Conservation (phyloP, 2,329 filamentous ascomycete genomes). For the Leptographium radiaticola region DNA sequence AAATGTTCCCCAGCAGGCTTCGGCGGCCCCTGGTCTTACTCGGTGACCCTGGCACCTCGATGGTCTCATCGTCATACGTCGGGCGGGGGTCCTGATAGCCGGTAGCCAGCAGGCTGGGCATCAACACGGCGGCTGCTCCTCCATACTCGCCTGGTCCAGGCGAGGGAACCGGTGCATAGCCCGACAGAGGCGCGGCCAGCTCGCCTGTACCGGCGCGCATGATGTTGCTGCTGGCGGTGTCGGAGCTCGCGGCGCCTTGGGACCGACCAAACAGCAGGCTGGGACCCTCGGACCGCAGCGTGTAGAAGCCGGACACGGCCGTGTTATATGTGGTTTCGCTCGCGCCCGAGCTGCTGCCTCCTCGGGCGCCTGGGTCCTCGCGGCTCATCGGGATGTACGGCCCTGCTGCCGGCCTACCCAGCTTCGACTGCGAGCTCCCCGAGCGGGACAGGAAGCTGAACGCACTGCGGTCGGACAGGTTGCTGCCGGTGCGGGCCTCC, state of each 20-base stretch:
- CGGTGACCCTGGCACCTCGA: constrained; percentile 33
- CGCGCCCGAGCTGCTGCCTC: constrained; percentile 16
- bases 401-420: constrained; percentile 10
- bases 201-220: neutral
- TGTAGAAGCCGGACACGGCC: constrained; percentile 24
- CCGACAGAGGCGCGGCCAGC: neutral
- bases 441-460: constrained; percentile 21
- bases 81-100: neutral
- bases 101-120: neutral
- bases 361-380: constrained; percentile 3
- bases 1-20: constrained; percentile 58
- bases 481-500: constrained; percentile 41
- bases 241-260: too few species aligned
- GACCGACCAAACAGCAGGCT: constrained; percentile 21
- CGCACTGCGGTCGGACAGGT: constrained; percentile 39
- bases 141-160: neutral
- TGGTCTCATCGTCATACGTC: constrained; percentile 13
- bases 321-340: constrained; percentile 35
- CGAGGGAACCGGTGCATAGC: neutral
- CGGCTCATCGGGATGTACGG: neutral
- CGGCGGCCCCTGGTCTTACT: constrained; percentile 42
- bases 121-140: neutral
- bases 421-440: constrained; percentile 20
- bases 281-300: constrained; percentile 40
- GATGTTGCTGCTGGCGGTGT: too few species aligned